Percentiles rank a stretch among this genome's conserved stretches.
These are phyloP conservation scores for Solanum hybrid DNA, from an alignment of 305 asterid genomes.

Conservation along the genomic window DNA sequence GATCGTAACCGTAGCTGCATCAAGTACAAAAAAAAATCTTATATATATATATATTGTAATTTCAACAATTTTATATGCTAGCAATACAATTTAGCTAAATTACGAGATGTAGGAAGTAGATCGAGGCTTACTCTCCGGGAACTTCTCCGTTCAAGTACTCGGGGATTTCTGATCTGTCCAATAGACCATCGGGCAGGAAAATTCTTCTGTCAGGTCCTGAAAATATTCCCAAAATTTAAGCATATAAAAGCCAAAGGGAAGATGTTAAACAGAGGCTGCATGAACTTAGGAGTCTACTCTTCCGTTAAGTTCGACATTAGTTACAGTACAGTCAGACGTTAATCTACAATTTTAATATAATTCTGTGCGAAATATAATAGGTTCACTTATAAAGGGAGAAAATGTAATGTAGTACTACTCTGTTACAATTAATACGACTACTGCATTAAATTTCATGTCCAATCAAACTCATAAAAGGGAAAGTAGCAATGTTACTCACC, in stretches of 20 bases:
- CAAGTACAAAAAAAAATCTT: neutral
- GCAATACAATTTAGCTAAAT: neutral
- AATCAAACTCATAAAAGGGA: neutral
- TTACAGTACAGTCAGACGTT: neutral
- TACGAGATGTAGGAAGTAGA: neutral
- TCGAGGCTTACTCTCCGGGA: constrained; percentile 77
- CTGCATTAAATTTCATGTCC: neutral
- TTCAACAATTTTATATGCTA: neutral
- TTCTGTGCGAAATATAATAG: neutral
- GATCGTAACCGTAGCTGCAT: constrained; percentile 96
- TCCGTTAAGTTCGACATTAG: neutral
- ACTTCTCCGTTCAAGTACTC: constrained; percentile 93
- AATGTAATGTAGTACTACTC: neutral
- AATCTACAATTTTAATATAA: neutral
- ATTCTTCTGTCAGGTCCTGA: constrained; percentile 97
- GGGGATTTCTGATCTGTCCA: constrained; percentile 96
- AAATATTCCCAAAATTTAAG: neutral
- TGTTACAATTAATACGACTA: neutral
- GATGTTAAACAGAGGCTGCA: neutral
- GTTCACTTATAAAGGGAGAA: neutral
- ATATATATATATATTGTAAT: neutral
- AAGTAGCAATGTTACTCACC: constrained; percentile 37
- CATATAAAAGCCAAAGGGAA: neutral
- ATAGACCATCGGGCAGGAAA: constrained; percentile 86
- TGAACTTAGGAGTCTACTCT: neutral